Evolutionary conservation across 2,329 filamentous ascomycete genomes (phyloP).

Genomic region (Kalmusia sp.): DNA sequence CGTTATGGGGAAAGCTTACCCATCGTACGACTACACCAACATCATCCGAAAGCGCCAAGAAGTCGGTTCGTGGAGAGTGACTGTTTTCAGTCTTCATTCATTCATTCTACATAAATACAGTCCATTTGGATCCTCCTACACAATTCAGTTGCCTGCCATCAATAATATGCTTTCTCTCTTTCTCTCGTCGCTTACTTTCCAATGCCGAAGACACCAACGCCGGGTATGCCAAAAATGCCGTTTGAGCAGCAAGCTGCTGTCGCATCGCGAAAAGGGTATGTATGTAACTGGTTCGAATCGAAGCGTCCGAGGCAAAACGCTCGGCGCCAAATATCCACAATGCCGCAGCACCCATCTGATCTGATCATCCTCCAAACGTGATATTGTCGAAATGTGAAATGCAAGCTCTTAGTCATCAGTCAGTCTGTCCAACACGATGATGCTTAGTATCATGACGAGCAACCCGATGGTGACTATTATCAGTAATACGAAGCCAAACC

Average conservation of each 20-base stretch:
- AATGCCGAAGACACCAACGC: constrained; percentile 33
- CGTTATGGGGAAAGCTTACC: constrained; percentile 2
- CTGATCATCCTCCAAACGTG: constrained; percentile 3
- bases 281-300: constrained; percentile 36
- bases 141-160: background rate
- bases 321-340: constrained; percentile 33
- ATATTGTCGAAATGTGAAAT: background rate
- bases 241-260: constrained; percentile 34
- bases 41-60: background rate
- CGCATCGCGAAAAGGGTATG: constrained; percentile 32
- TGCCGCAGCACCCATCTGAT: constrained; percentile 12
- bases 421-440: constrained; percentile 74
- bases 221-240: constrained; percentile 37
- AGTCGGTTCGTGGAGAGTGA: background rate
- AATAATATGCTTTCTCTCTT: too few species aligned
- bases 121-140: constrained; percentile 7
- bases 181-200: constrained; percentile 9
- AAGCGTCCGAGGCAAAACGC: constrained; percentile 33
- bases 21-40: constrained; percentile 3
- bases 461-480: constrained; percentile 96
- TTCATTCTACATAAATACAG: constrained; percentile 24
- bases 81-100: constrained; percentile 11
- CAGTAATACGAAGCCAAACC: constrained; percentile 93
- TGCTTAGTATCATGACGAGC: constrained; percentile 95
- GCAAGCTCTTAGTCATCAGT: constrained; percentile 48